Evolutionary conservation across 169 alveolate species (phyloP).

Genomic region (Cryptosporidium xiaoi): DNA sequence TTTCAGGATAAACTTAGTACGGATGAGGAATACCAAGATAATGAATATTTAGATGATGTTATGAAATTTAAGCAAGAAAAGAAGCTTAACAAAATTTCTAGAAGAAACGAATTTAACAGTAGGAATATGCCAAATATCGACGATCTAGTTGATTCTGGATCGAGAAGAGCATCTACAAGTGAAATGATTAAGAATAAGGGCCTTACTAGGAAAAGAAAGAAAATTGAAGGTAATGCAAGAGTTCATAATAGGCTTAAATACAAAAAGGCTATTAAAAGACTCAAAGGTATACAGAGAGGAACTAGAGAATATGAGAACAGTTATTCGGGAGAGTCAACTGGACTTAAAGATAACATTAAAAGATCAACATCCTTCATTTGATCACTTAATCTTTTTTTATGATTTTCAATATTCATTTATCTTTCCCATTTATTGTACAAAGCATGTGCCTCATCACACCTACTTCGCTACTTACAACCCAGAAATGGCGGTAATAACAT

Average conservation of each 20-base stretch:
- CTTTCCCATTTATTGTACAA: no score
- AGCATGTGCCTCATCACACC: no score
- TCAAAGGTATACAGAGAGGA: conserved; percentile 79
- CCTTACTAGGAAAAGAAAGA: conserved; percentile 90
- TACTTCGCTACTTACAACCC: no score
- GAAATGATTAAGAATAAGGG: conserved; percentile 91
- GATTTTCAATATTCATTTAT: not conserved
- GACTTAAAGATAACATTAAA: conserved; percentile 84
- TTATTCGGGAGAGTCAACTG: conserved; percentile 87
- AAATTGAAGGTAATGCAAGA: conserved; percentile 93
- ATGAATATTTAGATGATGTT: conserved; percentile 76
- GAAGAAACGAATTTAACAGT: conserved; percentile 77
- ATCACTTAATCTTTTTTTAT: not conserved
- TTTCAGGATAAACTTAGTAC: not conserved
- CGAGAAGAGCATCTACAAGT: conserved; percentile 76
- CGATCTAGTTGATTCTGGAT: conserved; percentile 47
- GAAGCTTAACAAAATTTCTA: conserved; percentile 76
- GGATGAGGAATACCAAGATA: conserved; percentile 12
- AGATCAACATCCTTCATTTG: conserved; percentile 77
- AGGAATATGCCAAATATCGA: conserved; percentile 74
- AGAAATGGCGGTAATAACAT: no score
- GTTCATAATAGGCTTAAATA: conserved; percentile 90
- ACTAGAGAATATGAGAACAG: conserved; percentile 79
- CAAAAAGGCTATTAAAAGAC: conserved; percentile 85
- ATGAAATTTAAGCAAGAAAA: conserved; percentile 74